These are phyloP conservation scores for Neurospora tetrasperma DNA, from an alignment of 495 filamentous ascomycete genomes.

Conservation along the genomic window DNA sequence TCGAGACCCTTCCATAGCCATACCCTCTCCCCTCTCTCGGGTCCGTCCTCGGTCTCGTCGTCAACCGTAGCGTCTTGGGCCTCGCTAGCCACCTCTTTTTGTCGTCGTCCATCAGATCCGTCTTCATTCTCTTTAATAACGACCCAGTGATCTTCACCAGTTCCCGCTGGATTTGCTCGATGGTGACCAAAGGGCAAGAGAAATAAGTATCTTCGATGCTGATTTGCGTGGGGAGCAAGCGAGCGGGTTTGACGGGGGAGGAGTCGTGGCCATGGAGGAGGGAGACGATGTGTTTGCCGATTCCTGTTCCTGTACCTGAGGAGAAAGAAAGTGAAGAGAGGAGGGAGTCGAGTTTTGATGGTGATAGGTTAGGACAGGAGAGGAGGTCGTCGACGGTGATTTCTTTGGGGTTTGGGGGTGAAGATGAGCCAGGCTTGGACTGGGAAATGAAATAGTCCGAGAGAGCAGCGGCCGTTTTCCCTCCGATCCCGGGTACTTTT, in stretches of 20 bases:
- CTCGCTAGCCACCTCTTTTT: conserved; percentile 28
- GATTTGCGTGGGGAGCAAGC: conserved; percentile 73
- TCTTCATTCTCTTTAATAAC: conserved; percentile 66
- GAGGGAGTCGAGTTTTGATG: conserved; percentile 49
- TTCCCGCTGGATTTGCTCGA: conserved; percentile 49
- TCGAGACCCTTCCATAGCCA: conserved; percentile 52
- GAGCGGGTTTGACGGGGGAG: conserved; percentile 57
- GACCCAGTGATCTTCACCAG: conserved; percentile 53
- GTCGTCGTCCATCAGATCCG: conserved; percentile 51
- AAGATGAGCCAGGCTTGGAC: conserved; percentile 18
- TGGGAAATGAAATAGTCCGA: conserved; percentile 48
- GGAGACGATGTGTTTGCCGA: conserved; percentile 28
- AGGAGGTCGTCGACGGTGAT: conserved; percentile 57
- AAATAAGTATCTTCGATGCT: conserved; percentile 86
- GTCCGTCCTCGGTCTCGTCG: conserved; percentile 52
- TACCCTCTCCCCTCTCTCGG: conserved; percentile 18
- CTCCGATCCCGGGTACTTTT: conserved; percentile 78
- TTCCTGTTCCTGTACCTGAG: too few species aligned
- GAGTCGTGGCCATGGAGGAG: conserved; percentile 54
- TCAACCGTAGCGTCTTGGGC: conserved; percentile 60
- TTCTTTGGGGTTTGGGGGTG: conserved; percentile 24
- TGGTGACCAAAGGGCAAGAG: conserved; percentile 41
- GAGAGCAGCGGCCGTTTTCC: conserved; percentile 62
- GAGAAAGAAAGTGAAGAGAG: conserved; percentile 42
- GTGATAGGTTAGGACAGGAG: too few species aligned